A percentile compares a stretch with the other conserved stretches of the same genome.
Evolutionary conservation across 2,329 filamentous ascomycete species (phyloP).

Genomic region (Cytospora paraplurivora): DNA sequence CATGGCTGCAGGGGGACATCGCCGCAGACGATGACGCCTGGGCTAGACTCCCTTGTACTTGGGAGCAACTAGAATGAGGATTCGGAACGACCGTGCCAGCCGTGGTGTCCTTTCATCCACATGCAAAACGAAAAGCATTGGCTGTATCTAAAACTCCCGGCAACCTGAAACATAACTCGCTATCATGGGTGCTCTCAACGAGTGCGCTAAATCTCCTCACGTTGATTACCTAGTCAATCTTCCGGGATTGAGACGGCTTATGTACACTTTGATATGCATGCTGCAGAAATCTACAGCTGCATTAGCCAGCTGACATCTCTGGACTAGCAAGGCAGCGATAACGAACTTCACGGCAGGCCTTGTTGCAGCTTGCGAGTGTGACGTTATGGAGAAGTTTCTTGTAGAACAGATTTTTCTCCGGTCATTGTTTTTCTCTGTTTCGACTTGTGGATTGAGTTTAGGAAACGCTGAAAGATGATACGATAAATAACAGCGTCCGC

Average conservation of each 20-base stretch:
- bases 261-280: constrained; percentile 9
- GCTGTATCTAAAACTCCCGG: constrained; percentile 10
- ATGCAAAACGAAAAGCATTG: background rate
- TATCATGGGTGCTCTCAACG: background rate
- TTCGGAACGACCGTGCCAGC: background rate
- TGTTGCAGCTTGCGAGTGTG: constrained; percentile 12
- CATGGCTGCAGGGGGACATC: background rate
- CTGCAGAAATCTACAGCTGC: constrained; percentile 17
- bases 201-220: constrained; percentile 5
- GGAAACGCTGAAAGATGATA: constrained; percentile 14
- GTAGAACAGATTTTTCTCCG: background rate
- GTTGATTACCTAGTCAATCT: background rate
- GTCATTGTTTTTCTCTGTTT: background rate
- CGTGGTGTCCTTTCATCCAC: background rate
- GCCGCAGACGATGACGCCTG: background rate
- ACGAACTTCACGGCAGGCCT: constrained; percentile 12
- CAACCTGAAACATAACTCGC: constrained; percentile 10
- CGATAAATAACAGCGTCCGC: constrained; percentile 13
- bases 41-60: background rate
- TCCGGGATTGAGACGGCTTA: constrained; percentile 5
- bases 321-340: constrained; percentile 1
- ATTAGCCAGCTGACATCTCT: constrained; percentile 1
- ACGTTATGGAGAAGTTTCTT: constrained; percentile 2
- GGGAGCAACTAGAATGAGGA: background rate
- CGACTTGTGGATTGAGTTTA: constrained; percentile 2